Evolutionary conservation across 2,329 filamentous ascomycete genomes (phyloP), one percentile per base, ranked within the genome.

Genomic region (Calonectria naviculata): DNA sequence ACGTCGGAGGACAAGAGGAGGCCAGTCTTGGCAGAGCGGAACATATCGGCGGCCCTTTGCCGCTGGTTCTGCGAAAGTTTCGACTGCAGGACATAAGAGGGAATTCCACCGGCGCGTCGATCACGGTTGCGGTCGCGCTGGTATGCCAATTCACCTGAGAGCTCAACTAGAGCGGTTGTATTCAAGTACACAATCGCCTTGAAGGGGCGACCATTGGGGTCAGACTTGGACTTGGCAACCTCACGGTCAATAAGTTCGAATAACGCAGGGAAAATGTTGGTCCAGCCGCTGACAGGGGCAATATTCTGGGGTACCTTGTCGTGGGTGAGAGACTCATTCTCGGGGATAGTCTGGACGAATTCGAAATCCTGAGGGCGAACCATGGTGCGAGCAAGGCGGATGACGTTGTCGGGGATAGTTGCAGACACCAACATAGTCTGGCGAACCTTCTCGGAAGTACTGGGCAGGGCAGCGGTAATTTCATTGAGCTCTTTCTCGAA

Each of bases 371-470:
- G 87, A 2, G 90, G 89, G 80, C 95, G 94, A 81, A 98, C 92
- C 75, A 94, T 95, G 75, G 86, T 84, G 71, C 92, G 90, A 46
- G 97, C 96, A 60, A 98, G 89, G 49, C 89, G 85, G 75, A 98
- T 92, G 52, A 99, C 96, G 73, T 95, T 91, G 70, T 89, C 89
- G 54, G 96, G 95, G 36, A 99, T 93, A 13, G 97, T 99, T 52
- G 97, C 97, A 17, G 96, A 98, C 83, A 97, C 98, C 83, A 99
- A 92, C 78, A 99, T 91, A 8, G 95, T 98, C 83, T 99, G 97
- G 61, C 96, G 92, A 65, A 93, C 88, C 71, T 92, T 90, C 64
- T 91, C 83, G 0, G 81, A 77, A 8, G 89, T 88, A 56, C 88
- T 84, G 4, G 96, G 96, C 12, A 98, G 88, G 49, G 84, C 79